Conservation (phyloP, 805 yeast genomes). For the Cyberlindnera bimundalis region DNA sequence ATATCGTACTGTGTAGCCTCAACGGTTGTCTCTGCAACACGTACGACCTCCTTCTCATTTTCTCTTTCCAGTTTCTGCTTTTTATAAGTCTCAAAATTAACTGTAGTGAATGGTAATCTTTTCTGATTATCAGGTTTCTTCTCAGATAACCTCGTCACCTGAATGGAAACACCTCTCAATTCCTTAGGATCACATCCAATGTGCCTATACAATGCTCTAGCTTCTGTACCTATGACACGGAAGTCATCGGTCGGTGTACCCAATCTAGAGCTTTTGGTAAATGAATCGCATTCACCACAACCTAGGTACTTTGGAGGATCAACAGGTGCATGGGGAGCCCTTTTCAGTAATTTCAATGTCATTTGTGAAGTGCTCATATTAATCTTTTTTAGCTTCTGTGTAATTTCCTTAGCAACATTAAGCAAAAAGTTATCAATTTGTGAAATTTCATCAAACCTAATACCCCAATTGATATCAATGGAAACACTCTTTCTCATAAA, state of each 20-base stretch:
- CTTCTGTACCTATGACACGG: conserved; percentile 59
- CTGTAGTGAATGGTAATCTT: conserved; percentile 32
- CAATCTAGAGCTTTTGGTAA: conserved; percentile 53
- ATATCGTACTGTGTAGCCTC: conserved; percentile 23
- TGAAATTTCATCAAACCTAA: conserved; percentile 56
- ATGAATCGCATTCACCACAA: conserved; percentile 72
- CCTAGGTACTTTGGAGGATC: conserved; percentile 81
- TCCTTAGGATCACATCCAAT: conserved; percentile 62
- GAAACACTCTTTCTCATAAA: conserved; percentile 73
- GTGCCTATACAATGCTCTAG: conserved; percentile 51
- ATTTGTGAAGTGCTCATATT: conserved; percentile 52
- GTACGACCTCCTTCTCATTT: neutral
- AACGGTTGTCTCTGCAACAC: neutral
- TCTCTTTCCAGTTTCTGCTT: conserved; percentile 4
- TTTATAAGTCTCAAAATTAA: conserved; percentile 13
- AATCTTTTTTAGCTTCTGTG: conserved; percentile 45
- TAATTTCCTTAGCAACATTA: conserved; percentile 56
- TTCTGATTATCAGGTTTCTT: conserved; percentile 30
- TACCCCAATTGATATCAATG: conserved; percentile 90
- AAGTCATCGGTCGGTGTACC: conserved; percentile 59
- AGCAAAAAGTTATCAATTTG: conserved; percentile 66
- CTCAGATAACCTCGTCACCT: conserved; percentile 54
- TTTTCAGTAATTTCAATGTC: conserved; percentile 59
- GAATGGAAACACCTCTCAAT: conserved; percentile 75
- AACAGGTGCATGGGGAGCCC: conserved; percentile 66